Base-by-base conservation (phyloP, 768 basidiomycete genomes). In the Lentinula lateritia region DNA sequence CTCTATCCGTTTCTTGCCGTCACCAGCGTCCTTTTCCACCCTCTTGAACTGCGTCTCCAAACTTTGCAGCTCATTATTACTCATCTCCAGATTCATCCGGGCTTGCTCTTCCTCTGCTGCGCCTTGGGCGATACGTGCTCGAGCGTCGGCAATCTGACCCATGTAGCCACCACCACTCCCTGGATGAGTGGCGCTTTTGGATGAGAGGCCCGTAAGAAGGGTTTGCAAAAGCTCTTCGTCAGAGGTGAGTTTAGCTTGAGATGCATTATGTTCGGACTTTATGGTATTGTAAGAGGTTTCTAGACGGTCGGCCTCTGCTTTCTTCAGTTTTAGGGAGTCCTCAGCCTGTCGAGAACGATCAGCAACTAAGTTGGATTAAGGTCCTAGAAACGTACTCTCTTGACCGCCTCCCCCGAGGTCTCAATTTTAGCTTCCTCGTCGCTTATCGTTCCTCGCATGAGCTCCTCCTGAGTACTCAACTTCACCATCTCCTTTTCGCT, bases 161-260 rank as follows among this genome's bases (percentile, higher is more conserved):
- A 98, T 89, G 73, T 98, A 98, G 0, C 97, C 97, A 2, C 95
- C 93, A 8, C 90, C 88, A 9, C 86, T 83, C 16, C 85, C 83
- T 43, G 85, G 86, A 61, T 83, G 85, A 34, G 79, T 73, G 55
- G 81, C 81, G 43, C 77, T 80, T 20, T 60, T 60, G 35, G 59
- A 60, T 1, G 94, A 87, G 9, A 98, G 84, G 48, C 97, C 97
- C 0, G 96, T 98, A 52, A 96, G 80, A 18, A 98, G 85, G 0
- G 93, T 93, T 72, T 98, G 96, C 0, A 98, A 81, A n/a, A 98
- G 88, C 67, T 95, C 93, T 72, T 98, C 95, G 15, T 88, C 83
- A 18, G 85, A 89, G 13, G 81, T 71, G 8, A 96, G 81, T 34
- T 86, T 81, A 5, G 80, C 75, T 60, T 86, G 80, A 2, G 85